Evolutionary conservation across 768 basidiomycete species (phyloP), one percentile per base, ranked within the genome.

Genomic region (Daedaleopsis nitida): DNA sequence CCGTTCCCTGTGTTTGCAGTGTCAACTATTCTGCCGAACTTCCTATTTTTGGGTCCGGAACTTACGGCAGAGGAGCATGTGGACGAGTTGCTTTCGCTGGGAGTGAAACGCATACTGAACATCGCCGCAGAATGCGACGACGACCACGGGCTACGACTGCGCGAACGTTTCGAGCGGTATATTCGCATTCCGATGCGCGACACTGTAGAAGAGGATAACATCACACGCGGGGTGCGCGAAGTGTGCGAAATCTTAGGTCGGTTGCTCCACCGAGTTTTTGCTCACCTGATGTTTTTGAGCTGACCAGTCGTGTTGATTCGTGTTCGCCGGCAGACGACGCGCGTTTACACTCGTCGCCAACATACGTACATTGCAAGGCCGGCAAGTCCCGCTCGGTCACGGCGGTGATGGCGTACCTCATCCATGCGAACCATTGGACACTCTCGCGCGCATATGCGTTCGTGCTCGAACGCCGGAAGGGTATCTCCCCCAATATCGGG

Each of bases 351-450:
- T 92, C 89, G 0, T 85, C 92, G 19, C 88, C 94, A 8, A 91
- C 91, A 1, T 98, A 96, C 68, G 95, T 98, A 14, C 96, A 98
- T 72, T 98, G 96, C 76, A 94, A 92, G 76, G 95, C 92, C 6
- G 96, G 96, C 5, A 97, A 95, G 78, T 95, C 93, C 2, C 88
- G 96, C 14, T 96, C 93, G 1, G 96, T 97, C 32, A 97, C 96
- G 0, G 94, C 95, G 13, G 96, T 97, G 43, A 94, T 98, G 80
- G 96, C 93, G 2, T 98, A 97, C 72, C 89, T 98, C 58, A 97
- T 98, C 65, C 96, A 97, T 68, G 92, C 95, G 11, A 95, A 97
- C 70, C 94, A 95, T 70, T 98, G 96, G 96, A 91, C 94, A 19
- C 84, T 98, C 44, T 90, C 93, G 35, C 86, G 86, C 39, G 94